Base-by-base conservation (phyloP, 768 basidiomycete genomes). In the Infundibulicybe gibba region DNA sequence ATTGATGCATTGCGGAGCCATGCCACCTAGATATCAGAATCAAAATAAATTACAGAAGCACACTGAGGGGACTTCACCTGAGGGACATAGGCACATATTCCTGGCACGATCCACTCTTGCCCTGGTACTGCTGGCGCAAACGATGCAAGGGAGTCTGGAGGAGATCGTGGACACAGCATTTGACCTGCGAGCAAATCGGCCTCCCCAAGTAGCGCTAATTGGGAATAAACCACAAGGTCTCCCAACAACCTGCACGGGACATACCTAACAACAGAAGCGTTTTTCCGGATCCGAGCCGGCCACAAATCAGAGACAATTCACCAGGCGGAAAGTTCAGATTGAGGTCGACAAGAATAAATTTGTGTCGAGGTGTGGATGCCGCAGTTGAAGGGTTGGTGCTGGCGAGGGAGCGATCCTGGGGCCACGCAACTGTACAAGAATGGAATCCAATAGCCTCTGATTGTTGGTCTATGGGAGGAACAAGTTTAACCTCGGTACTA, bases 401-500 rank as follows among this genome's bases (percentile, higher is more conserved):
- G 14, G 63, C 55, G 38, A 66, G 67, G 16, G 63, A 49, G 32
- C 87, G 80, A 51, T 93, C 90, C 54, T 85, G 83, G 0, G 94
- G 89, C 94, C 94, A 97, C 1, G 91, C 90, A 41, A 92, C 74
- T 1, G 90, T 95, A 32, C 90, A 92, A 10, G 87, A 87, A 59
- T 87, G 87, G 54, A 94, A 78, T 1, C 83, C 75, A 44, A 94
- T 83, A 3, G 69, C 76, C 43, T 75, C 70, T n/a, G 75, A 72
- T 52, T 85, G 79, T 21, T 75, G 62, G 16, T 71, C 63, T 6
- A 88, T 62, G 2, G 83, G 81, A 4, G 72, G 75, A 10, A 89
- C 81, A 1, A 73, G 63, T 1, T 74, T 61, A 12, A 97, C 82
- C 64, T 97, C 94, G 1, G 79, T 76, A 8, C 79, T 74, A 41